phyloP scores from a whole-genome alignment of 306 rosid species.

The Quercus ilex region DNA sequence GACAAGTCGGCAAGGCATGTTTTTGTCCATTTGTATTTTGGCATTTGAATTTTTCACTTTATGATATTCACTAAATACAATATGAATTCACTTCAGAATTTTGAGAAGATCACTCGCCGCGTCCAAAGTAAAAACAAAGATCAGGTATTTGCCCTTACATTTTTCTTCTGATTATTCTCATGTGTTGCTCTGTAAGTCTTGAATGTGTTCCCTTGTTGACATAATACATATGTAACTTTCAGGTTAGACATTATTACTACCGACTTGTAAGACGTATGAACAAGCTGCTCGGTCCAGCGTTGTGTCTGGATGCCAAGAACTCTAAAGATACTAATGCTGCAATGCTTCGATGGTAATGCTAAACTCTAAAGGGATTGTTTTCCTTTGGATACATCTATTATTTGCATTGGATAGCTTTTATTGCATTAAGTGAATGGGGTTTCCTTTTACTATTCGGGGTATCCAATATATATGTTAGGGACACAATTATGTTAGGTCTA shows the following conservation, averaged over 20 bases:
- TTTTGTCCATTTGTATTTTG: slow-evolving; percentile 5
- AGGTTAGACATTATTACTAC: slow-evolving; percentile 98
- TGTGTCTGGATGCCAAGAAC: slow-evolving; percentile 87
- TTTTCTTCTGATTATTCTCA: neutral
- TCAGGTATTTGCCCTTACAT: slow-evolving; percentile 45
- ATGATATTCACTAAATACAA: slow-evolving; percentile 18
- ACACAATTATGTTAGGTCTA: neutral
- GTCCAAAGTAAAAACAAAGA: slow-evolving; percentile 99
- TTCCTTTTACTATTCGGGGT: neutral
- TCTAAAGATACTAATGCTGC: slow-evolving; percentile 97
- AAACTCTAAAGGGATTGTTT: neutral
- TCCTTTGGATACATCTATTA: neutral
- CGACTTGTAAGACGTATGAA: slow-evolving; percentile 99
- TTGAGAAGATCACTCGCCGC: slow-evolving; percentile 89
- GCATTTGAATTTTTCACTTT: slow-evolving; percentile 8
- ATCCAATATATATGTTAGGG: neutral
- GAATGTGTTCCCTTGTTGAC: neutral
- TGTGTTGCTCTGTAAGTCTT: neutral
- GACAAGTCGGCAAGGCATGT: slow-evolving; percentile 92
- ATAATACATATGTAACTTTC: slow-evolving; percentile 14
- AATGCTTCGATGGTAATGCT: slow-evolving; percentile 90
- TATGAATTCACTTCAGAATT: slow-evolving; percentile 63
- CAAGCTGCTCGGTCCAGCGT: slow-evolving; percentile 90
- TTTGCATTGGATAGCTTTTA: neutral
- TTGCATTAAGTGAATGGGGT: neutral